Evolutionary conservation across 176 grass and related monocot genomes (phyloP), one percentile per base, ranked within the genome.

Genomic region (Lolium perenne): DNA sequence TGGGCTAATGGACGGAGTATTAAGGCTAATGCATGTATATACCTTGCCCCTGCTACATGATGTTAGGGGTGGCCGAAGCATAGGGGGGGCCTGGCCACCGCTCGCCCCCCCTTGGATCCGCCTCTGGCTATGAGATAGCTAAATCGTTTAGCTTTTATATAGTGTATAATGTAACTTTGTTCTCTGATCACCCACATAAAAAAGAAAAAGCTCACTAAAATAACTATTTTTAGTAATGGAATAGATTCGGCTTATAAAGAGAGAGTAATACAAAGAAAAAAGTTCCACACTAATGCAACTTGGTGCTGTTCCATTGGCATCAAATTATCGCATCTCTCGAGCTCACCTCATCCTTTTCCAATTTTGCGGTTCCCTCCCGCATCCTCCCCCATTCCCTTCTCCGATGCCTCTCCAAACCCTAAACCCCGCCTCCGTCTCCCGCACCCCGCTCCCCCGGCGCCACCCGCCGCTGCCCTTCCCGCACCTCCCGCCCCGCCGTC

Each of bases 331-430:
- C 43, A 47, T 74, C 43, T 49, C 71, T 80, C 15, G 7, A 43
- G n/a, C 58, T 63, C 58, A 50, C 10, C 53, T 13, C 25, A 32
- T 76, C 49, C 74, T 29, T 62, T 48, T 32, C 59, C 78, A 80
- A 50, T 80, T 80, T 80, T 66, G 60, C 78, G 63, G 49, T 61
- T 88, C 82, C 38, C 68, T 70, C 78, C 77, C 13, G 11, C 2
- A 41, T 8, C 18, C 69, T 47, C n/a, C 6, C 26, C n/a, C 25
- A 16, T 1, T 40, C 61, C 7, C 62, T 16, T 16, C 26, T 47
- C 76, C 79, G 17, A 92, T 91, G 93, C 77, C 90, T 18, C 86
- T 91, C 18, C 84, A 76, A 87, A 85, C 93, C 85, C 89, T 96
- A 91, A 95, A 87, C 89, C 16, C 63, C 22, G 73, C 58, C 54